Base-by-base conservation (phyloP, 495 filamentous ascomycete species). In the Xylaria curta region DNA sequence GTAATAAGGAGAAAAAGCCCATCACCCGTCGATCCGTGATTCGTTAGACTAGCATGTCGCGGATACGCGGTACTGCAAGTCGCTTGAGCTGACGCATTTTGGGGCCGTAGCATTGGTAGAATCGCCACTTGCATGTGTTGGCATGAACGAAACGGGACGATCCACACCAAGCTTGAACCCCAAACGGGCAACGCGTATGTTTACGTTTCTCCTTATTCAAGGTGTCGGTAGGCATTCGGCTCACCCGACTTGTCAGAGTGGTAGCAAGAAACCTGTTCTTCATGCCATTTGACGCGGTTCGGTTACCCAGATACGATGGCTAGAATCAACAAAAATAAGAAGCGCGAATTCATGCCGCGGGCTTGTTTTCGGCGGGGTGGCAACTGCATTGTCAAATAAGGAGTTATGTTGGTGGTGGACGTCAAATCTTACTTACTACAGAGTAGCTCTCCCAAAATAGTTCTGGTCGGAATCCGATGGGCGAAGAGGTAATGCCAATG, bases 81-180 rank as follows among this genome's bases (percentile, higher is more conserved):
- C 46, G 75, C 70, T 73, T 72, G 69, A 28, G 33, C 40, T 51
- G 62, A 66, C 51, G 73, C 66, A 64, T 12, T 68, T 54, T 67
- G 68, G 72, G 66, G 49, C 67, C 47, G 60, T 71, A 53, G 42
- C 73, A 75, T 63, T 71, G 73, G 73, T 68, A 74, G 72, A 75
- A 70, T 47, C 58, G 66, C 61, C 64, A 64, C 69, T 72, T 68
- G 68, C 68, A 61, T 78, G 76, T 69, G 77, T 67, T 78, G 73
- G 77, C 73, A 77, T 76, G 75, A 66, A 74, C 71, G 69, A 76
- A 74, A 56, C 59, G 68, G 68, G 68, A 70, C 47, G 60, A 70
- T 70, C 68, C 59, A 64, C 68, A 42, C 42, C 68, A 70, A 70
- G 47, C 59, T 44, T 42, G 42, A 70, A 38, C 68, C 59, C 58